phyloP scores from a whole-genome alignment of 2,329 filamentous ascomycete species.

The Fusarium pilosicola region DNA sequence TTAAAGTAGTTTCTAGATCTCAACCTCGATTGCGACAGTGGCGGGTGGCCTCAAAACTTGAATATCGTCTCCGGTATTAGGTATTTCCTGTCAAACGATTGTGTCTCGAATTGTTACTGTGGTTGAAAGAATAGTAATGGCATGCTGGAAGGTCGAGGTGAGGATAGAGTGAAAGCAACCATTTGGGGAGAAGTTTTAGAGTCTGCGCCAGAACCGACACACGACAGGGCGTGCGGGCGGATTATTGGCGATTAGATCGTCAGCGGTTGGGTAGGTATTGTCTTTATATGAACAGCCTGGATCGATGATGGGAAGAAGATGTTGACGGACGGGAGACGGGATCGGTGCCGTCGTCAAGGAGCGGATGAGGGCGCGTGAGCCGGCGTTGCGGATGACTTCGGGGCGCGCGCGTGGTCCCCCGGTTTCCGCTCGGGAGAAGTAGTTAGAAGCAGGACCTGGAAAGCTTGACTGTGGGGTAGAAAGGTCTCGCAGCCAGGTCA shows the following conservation, averaged over 20 bases:
- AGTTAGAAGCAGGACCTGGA: constrained; percentile 14
- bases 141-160: constrained; percentile 36
- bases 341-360: constrained; percentile 33
- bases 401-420: constrained; percentile 42
- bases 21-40: constrained; percentile 33
- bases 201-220: constrained; percentile 38
- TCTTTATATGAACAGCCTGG: constrained; percentile 15
- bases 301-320: constrained; percentile 7
- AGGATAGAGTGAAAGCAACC: constrained; percentile 36
- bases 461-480: constrained; percentile 30
- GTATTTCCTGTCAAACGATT: constrained; percentile 9
- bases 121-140: constrained; percentile 24
- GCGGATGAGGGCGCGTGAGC: constrained; percentile 42
- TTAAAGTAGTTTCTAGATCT: constrained; percentile 22
- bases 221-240: constrained; percentile 28
- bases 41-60: background rate
- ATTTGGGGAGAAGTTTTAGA: constrained; percentile 37
- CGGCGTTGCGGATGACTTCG: constrained; percentile 48
- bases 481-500: constrained; percentile 6
- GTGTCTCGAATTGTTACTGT: constrained; percentile 24
- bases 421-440: constrained; percentile 31
- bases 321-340: constrained; percentile 19
- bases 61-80: background rate
- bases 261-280: constrained; percentile 19
- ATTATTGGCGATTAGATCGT: constrained; percentile 21